Conservation (phyloP, 768 basidiomycete species). For the Collybiopsis luxurians region DNA sequence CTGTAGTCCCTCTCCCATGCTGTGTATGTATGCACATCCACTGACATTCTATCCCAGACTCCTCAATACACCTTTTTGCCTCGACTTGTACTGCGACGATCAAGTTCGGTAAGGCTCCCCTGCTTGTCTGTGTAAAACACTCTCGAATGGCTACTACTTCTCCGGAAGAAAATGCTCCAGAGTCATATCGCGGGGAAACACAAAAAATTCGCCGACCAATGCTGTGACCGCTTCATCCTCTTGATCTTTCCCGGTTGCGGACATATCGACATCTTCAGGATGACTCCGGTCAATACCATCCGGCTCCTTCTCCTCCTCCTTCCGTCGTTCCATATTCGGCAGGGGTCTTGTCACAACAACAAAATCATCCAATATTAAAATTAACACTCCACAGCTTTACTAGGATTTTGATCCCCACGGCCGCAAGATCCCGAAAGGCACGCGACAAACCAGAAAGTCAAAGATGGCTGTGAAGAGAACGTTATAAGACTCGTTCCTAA, state of each 20-base stretch:
- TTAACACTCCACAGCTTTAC: conserved; percentile 8
- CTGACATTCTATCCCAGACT: neutral
- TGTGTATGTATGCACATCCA: conserved; percentile 3
- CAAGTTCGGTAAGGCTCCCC: neutral
- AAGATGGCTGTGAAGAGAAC: conserved; percentile 10
- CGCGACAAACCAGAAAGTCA: conserved; percentile 6
- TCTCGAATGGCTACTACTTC: neutral
- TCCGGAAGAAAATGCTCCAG: neutral
- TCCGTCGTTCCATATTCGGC: conserved; percentile 5
- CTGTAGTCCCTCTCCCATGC: neutral
- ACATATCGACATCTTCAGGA: too few species aligned
- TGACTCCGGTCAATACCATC: neutral
- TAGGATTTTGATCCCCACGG: conserved; percentile 7
- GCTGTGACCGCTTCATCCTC: neutral
- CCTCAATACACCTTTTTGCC: neutral
- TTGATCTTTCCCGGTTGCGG: neutral
- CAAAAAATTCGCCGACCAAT: conserved; percentile 1
- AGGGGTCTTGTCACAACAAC: conserved; percentile 4
- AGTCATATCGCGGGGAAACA: conserved; percentile 5
- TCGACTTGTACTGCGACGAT: neutral
- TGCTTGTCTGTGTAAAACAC: neutral
- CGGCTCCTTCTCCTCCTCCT: neutral
- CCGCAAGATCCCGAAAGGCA: conserved; percentile 7
- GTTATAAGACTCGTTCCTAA: conserved; percentile 8
- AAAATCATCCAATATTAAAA: conserved; percentile 7